A percentile compares a stretch with the other conserved stretches of the same genome.
phyloP scores from a whole-genome alignment of 139 green algal genomes.

The Zygnema cylindricum region DNA sequence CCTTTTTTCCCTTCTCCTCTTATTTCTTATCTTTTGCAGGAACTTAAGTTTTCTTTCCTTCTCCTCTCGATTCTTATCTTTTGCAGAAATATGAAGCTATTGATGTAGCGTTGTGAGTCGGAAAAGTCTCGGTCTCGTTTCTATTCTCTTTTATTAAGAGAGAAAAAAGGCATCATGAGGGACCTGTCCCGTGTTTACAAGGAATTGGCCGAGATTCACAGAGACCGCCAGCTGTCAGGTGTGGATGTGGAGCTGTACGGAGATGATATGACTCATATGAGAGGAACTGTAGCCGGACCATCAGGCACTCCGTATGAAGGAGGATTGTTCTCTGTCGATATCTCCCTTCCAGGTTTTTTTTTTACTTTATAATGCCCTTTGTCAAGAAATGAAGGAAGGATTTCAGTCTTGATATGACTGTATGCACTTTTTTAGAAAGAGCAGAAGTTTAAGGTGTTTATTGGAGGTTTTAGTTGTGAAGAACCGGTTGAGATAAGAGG shows the following conservation, averaged over 20 bases:
- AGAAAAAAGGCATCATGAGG: conserved; percentile 42
- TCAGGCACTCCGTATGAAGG: conserved; percentile 71
- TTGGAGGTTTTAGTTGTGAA: background rate
- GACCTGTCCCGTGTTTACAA: conserved; percentile 47
- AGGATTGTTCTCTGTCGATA: conserved; percentile 78
- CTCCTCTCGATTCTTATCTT: too few relatives aligned
- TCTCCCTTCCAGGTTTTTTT: conserved; percentile 70
- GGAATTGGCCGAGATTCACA: conserved; percentile 47
- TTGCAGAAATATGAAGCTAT: too few relatives aligned
- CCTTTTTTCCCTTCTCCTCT: too few relatives aligned
- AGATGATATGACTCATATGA: conserved; percentile 50
- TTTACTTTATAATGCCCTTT: too few relatives aligned
- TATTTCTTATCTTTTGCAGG: too few relatives aligned
- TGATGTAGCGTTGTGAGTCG: too few relatives aligned
- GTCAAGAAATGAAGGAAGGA: too few relatives aligned
- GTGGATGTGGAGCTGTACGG: conserved; percentile 35
- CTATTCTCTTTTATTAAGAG: too few relatives aligned
- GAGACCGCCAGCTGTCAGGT: conserved; percentile 31
- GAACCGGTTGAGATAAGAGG: background rate
- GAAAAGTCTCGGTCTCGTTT: too few relatives aligned
- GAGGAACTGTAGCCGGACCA: conserved; percentile 44
- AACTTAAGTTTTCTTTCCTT: too few relatives aligned
- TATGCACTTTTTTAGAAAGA: background rate
- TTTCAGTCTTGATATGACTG: background rate
- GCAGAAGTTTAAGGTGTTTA: background rate